A percentile compares a stretch with the other conserved stretches of the same genome.
Evolutionary conservation across 306 rosid genomes (phyloP).

Genomic region (Cicer yamashitae): DNA sequence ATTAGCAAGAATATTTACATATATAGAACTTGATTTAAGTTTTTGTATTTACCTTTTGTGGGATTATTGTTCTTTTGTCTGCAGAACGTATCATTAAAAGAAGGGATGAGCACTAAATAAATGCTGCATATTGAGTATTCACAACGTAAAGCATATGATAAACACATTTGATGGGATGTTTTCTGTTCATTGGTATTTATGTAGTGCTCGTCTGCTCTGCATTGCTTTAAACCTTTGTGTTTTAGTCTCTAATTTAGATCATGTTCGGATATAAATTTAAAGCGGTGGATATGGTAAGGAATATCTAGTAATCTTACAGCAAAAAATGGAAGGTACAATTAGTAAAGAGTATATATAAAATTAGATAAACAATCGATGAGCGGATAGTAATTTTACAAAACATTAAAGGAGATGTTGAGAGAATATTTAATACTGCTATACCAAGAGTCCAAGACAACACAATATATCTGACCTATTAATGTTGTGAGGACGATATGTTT

Average conservation of each 20-base stretch:
- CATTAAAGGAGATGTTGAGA: too few species aligned
- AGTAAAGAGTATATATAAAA: neutral
- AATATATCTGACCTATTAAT: too few species aligned
- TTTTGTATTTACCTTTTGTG: slow-evolving; percentile 6
- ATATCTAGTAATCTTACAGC: neutral
- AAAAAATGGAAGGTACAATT: neutral
- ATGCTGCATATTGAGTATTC: neutral
- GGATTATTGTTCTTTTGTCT: neutral
- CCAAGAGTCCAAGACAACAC: too few species aligned
- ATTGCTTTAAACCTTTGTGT: neutral
- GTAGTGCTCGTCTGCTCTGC: neutral
- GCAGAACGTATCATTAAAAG: neutral
- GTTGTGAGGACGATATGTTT: too few species aligned
- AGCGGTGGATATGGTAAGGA: neutral
- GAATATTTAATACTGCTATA: too few species aligned
- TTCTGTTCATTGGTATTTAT: neutral
- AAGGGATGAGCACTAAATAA: slow-evolving; percentile 19
- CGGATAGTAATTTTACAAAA: too few species aligned
- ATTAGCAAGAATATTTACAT: neutral
- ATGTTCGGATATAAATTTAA: slow-evolving; percentile 34
- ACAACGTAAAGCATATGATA: slow-evolving; percentile 12
- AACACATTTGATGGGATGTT: slow-evolving; percentile 1
- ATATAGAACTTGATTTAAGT: neutral
- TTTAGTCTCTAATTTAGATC: slow-evolving; percentile 18
- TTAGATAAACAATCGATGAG: too few species aligned